Evolutionary conservation across 2,329 filamentous ascomycete species (phyloP).

Genomic region (Aspergillus persii): DNA sequence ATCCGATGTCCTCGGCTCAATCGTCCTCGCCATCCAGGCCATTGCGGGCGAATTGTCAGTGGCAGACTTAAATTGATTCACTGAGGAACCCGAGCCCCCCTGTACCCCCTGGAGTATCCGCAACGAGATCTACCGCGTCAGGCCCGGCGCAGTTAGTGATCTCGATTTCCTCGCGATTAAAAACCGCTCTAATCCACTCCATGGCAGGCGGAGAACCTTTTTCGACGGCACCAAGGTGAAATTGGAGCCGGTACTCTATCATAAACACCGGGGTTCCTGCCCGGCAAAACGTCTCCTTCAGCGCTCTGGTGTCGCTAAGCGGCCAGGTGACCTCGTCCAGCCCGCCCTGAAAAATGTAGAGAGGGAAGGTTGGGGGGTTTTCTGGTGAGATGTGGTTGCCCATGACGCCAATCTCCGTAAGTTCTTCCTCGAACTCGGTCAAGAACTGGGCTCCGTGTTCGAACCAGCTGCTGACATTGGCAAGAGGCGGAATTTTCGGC

Average conservation of each 20-base stretch:
- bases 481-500: not conserved
- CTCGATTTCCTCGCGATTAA: no score
- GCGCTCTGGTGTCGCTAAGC: not conserved
- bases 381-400: not conserved
- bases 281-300: constrained; percentile 5
- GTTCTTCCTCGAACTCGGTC: not conserved
- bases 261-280: constrained; percentile 11
- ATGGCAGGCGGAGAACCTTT: not conserved
- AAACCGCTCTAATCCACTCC: no score
- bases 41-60: no score
- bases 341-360: constrained; percentile 2
- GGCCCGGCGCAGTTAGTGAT: no score
- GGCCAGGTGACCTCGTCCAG: constrained; percentile 1
- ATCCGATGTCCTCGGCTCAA: no score
- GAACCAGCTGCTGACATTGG: constrained; percentile 1
- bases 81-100: no score
- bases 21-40: no score
- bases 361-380: not conserved
- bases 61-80: no score
- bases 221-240: no score
- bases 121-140: no score
- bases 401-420: not conserved
- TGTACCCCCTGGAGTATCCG: no score
- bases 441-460: constrained; percentile 2
- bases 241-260: no score